These are phyloP conservation scores for Pyrus hybrid DNA, from an alignment of 331 rosid genomes.

Conservation along the genomic window DNA sequence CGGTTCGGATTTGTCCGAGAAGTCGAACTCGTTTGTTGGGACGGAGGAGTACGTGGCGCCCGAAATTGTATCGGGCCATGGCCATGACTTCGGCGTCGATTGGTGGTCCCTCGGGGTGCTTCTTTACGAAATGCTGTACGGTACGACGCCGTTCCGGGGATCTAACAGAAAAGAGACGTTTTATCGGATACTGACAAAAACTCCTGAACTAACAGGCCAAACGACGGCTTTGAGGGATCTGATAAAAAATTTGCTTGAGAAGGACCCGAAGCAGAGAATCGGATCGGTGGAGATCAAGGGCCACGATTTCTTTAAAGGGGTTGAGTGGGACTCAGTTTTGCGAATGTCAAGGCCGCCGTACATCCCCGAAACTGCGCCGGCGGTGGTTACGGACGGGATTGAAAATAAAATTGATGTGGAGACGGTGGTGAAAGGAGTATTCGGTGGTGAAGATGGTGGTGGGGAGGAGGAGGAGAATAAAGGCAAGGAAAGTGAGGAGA, in stretches of 20 bases:
- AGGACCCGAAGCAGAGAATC: slow-evolving; percentile 59
- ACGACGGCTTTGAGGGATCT: slow-evolving; percentile 67
- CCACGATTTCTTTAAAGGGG: slow-evolving; percentile 65
- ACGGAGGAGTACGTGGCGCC: slow-evolving; percentile 97
- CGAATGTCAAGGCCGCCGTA: slow-evolving; percentile 60
- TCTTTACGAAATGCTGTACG: slow-evolving; percentile 83
- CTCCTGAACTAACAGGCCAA: slow-evolving; percentile 64
- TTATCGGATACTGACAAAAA: slow-evolving; percentile 42
- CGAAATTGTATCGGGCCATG: slow-evolving; percentile 59
- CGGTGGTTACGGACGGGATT: slow-evolving; percentile 14
- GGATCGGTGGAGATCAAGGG: slow-evolving; percentile 50
- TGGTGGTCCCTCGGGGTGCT: slow-evolving; percentile 94
- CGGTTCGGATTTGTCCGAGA: slow-evolving; percentile 21
- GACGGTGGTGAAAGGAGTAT: slow-evolving; percentile 44
- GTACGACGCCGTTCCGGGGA: slow-evolving; percentile 78
- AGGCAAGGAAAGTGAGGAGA: neutral
- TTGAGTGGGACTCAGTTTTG: slow-evolving; percentile 57
- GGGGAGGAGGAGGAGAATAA: neutral
- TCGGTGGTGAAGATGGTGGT: slow-evolving; percentile 18
- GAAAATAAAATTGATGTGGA: slow-evolving; percentile 38
- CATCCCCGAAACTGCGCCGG: slow-evolving; percentile 34
- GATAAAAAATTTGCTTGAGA: slow-evolving; percentile 56
- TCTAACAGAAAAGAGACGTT: slow-evolving; percentile 65
- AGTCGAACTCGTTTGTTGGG: slow-evolving; percentile 88
- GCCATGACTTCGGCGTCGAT: slow-evolving; percentile 72